Base-by-base conservation (phyloP, 192 early-diverging fungal species). In the Thoreauomyces humboldtii region DNA sequence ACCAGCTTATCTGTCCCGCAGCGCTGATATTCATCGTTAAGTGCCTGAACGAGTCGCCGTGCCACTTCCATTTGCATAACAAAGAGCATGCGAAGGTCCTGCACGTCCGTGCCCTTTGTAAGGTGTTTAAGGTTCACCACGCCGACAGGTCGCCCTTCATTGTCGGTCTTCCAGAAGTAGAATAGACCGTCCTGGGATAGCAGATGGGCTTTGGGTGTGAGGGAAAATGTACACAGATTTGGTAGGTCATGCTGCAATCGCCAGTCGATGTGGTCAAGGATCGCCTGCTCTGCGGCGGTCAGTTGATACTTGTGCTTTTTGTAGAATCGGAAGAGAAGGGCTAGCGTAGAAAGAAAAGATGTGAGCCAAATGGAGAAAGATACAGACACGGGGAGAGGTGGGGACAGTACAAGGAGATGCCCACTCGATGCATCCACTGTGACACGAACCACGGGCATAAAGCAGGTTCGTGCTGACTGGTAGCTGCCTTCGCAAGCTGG, bases 191-290 rank as follows among this genome's bases (percentile, higher is more conserved):
- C 27, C 15, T 65, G 41, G n/a, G 69, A 58, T 27, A 59, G 63
- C 5, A 37, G 37, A 28, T 34, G 37, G 1, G 61, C 59, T 4
- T 35, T 42, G 12, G 61, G 56, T 27, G 47, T 29, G 28, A 63
- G 24, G 7, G 56, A 60, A 14, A 21, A 27, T n/a, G 34, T 33
- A n/a, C 35, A 55, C 15, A 70, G 27, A 45, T 50, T 58, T 25
- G 61, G 54, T 7, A 71, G 50, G 37, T 61, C 51, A 19, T 68
- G 59, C 33, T 71, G 57, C 41, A 79, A 52, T 38, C 77, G 65
- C 77, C 77, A 79, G 33, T 72, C 67, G 37, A 79, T 42, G 52
- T 79, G 70, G 2, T 37, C 32, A 12, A 67, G 28, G 24, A 79
- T 33, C 7, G 51, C 54, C 28, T 42, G 31, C 22, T 48, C 19